Base-by-base conservation (phyloP, 2,329 filamentous ascomycete genomes). In the Fusarium paranaense region DNA sequence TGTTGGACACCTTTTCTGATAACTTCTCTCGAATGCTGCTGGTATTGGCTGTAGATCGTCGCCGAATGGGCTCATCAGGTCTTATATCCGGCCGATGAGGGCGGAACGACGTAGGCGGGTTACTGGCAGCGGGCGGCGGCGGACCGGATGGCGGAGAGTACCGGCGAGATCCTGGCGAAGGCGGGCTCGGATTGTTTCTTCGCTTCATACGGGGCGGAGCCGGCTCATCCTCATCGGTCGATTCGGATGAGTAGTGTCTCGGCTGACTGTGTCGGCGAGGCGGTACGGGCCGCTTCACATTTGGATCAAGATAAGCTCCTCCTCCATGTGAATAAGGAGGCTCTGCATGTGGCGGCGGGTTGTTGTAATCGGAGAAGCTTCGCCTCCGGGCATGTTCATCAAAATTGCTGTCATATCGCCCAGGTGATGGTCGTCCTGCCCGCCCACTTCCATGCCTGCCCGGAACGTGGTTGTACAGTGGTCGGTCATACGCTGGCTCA, bases 351-450 rank as follows among this genome's bases (percentile, higher is more conserved):
- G 81, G 80, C 1, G 83, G 82, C 1, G 83, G 82, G 3, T 81
- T 82, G 3, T 85, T 85, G 61, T 86, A 84, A 66, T 89, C 88
- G 4, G 87, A 88, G 77, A 87, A 86, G 79, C 88, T 89, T 64
- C 85, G 83, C 42, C 87, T 83, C 42, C 86, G 83, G 14, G 77
- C 80, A n/a, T 83, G 79, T 18, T 84, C 83, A 18, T 87, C 86
- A 10, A 83, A 79, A 8, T 84, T 81, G 33, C 82, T 82, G 32
- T 81, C 82, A 35, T 78, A 75, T 64, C 79, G 78, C 40, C 84
- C 82, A 13, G 83, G 80, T 6, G 81, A 82, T 37, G 82, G 75
- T 65, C 81, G 81, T 42, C 72, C 76, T 64, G 79, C 76, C 38
- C 80, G 81, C 47, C 75, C 79, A 47, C 80, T 76, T 10, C 80